A percentile compares a stretch with the other conserved stretches of the same genome.
Evolutionary conservation across 78 protist genomes (phyloP).

Genomic region (Protostelium mycophagum): DNA sequence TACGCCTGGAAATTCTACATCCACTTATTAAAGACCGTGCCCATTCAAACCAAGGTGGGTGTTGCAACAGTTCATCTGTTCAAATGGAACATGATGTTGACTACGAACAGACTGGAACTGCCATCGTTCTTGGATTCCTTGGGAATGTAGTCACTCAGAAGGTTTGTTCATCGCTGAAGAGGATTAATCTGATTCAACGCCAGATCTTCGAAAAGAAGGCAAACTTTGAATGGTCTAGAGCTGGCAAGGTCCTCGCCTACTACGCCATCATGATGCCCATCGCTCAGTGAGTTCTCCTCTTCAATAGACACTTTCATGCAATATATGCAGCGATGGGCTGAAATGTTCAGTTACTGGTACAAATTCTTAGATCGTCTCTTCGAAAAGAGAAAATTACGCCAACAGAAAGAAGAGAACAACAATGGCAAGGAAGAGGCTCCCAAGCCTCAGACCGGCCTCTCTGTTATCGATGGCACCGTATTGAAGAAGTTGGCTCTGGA

Average conservation of each 20-base stretch:
- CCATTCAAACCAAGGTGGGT: background rate
- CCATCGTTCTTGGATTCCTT: background rate
- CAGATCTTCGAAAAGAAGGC: background rate
- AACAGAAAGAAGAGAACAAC: background rate
- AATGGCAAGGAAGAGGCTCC: background rate
- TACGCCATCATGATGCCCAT: conserved; percentile 1
- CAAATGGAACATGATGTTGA: background rate
- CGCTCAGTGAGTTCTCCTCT: background rate
- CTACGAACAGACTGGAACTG: background rate
- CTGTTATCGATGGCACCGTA: background rate
- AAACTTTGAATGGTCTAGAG: background rate
- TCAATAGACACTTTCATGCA: background rate
- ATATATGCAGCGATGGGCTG: no score
- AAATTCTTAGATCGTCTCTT: background rate
- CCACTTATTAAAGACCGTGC: background rate
- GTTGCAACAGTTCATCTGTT: background rate
- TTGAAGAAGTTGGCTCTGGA: background rate
- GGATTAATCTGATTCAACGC: background rate
- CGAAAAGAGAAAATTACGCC: background rate
- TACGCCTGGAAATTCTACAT: background rate
- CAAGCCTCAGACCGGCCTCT: background rate
- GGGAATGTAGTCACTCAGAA: background rate
- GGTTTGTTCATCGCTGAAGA: background rate
- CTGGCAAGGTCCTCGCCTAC: background rate
- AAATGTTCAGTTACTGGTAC: background rate